Conservation (phyloP, 2,329 filamentous ascomycete species). For the Ceratocystis cacaofunesta region DNA sequence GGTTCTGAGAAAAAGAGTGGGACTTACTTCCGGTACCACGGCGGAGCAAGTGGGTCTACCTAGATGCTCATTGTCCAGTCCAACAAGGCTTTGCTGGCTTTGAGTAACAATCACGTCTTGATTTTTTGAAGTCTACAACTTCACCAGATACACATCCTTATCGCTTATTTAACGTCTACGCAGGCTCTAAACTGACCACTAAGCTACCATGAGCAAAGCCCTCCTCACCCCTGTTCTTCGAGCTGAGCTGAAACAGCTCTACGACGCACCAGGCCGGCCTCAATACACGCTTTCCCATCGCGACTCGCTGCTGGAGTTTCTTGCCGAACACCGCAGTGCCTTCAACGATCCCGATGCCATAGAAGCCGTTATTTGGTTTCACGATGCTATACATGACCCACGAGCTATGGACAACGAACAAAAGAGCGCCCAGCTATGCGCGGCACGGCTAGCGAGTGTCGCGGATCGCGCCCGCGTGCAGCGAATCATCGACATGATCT, state of each 20-base stretch:
- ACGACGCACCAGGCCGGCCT: slow-evolving; percentile 8
- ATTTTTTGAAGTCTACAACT: neutral
- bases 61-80: neutral
- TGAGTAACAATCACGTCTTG: neutral
- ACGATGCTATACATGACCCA: slow-evolving; percentile 16
- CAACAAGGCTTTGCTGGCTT: neutral
- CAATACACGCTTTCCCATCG: slow-evolving; percentile 13
- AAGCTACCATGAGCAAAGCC: neutral
- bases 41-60: neutral
- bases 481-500: slow-evolving; percentile 11
- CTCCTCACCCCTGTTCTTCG: slow-evolving; percentile 5
- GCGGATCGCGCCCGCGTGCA: slow-evolving; percentile 8
- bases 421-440: slow-evolving; percentile 22
- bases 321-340: neutral
- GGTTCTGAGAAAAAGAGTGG: neutral
- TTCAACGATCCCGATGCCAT: slow-evolving; percentile 12
- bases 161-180: neutral
- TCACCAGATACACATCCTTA: neutral
- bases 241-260: slow-evolving; percentile 4
- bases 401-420: slow-evolving; percentile 20
- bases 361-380: slow-evolving; percentile 16
- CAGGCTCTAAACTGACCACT: neutral
- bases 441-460: neutral
- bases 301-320: slow-evolving; percentile 9
- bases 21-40: neutral